These are phyloP conservation scores for Venturiaceae sp. DNA, from an alignment of 2,329 filamentous ascomycete species.

Conservation along the genomic window DNA sequence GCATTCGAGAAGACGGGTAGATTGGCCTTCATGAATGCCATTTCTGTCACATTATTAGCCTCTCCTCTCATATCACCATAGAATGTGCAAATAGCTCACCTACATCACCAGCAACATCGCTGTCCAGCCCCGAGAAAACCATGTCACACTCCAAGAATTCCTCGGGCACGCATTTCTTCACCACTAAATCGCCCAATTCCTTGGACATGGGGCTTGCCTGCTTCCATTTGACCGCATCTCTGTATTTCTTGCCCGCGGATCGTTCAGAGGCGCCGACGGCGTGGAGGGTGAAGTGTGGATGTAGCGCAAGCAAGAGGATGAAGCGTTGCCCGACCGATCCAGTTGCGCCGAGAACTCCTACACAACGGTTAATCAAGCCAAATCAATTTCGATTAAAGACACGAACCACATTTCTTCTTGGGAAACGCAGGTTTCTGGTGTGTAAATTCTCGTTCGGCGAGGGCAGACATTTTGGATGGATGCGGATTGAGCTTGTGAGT, in stretches of 20 bases:
- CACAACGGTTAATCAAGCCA: not conserved
- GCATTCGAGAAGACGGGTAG: conserved; percentile 94
- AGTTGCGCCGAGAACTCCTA: conserved; percentile 73
- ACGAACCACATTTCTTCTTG: conserved; percentile 43
- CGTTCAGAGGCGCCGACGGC: conserved; percentile 83
- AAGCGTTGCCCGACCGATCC: conserved; percentile 94
- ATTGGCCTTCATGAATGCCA: conserved; percentile 80
- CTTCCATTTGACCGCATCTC: conserved; percentile 92
- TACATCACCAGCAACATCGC: conserved; percentile 84
- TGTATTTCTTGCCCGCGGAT: conserved; percentile 88
- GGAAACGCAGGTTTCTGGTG: conserved; percentile 27
- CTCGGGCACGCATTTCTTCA: conserved; percentile 73
- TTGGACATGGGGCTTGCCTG: conserved; percentile 75
- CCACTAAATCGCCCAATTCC: conserved; percentile 66
- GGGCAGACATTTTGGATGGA: conserved; percentile 12
- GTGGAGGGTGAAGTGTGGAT: conserved; percentile 78
- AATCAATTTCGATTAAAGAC: not conserved
- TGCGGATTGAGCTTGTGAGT: conserved; percentile 1
- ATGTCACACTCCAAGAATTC: conserved; percentile 87
- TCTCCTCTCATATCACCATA: not conserved
- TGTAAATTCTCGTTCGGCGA: conserved; percentile 33
- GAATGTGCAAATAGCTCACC: conserved; percentile 43
- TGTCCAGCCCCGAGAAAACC: conserved; percentile 86
- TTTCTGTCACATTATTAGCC: conserved; percentile 46
- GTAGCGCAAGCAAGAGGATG: conserved; percentile 79